Evolutionary conservation across 192 early-diverging fungal genomes (phyloP), one percentile per base, ranked within the genome.

Genomic region (Oehlia diaphana): DNA sequence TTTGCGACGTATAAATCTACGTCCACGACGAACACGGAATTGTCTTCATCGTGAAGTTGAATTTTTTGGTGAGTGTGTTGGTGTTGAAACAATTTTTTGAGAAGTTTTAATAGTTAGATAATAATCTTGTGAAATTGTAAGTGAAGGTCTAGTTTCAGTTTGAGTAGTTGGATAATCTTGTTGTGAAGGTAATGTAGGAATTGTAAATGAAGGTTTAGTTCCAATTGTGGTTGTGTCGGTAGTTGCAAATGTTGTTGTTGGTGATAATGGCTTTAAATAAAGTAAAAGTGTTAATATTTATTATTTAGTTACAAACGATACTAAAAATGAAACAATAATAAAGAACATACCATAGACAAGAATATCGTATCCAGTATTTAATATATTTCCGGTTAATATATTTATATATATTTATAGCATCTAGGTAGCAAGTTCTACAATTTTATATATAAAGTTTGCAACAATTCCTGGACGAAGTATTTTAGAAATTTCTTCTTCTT

Each of bases 401-500:
- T 79, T 49, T 62, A 70, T 70, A 44, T n/a, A n/a, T n/a, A n/a
- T n/a, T n/a, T n/a, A n/a, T n/a, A n/a, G 68, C 9, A n/a, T 79
- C 68, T 71, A 71, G 10, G 77, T 53, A 13, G 77, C 77, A 21
- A 79, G 12, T 62, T 79, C 77, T 42, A 68, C 62, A 10, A 79
- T 14, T 26, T 79, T 79, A 19, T 79, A 79, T 19, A 79, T 10
- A 37, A 79, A 61, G n/a, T 62, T 79, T 4, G 68, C 62, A 4
- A 53, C 53, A 39, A 79, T 35, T 28, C 77, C 28, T 1, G 28
- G 28, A 31, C 28, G 28, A 31, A 1, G 64, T 68, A 35, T 58
- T 58, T 58, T 58, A 58, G 28, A 31, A 31, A 1, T 31, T 31
- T 31, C 28, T 31, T 31, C 0, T 44, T 44, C n/a, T n/a, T n/a